These are phyloP conservation scores for Nicotiana otophora DNA, from an alignment of 257 asterid species.

Conservation along the genomic window DNA sequence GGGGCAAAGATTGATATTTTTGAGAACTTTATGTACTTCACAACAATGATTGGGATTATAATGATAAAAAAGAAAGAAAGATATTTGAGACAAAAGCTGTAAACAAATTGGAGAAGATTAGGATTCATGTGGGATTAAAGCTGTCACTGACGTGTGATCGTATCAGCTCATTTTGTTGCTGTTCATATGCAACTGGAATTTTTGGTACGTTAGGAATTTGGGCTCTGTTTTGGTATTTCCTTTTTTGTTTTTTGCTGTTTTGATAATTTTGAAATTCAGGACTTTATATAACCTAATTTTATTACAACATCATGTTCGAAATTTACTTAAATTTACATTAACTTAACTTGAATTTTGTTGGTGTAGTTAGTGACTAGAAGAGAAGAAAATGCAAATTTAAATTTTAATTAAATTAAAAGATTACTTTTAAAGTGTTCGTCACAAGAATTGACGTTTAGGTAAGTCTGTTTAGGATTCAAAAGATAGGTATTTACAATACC, in stretches of 20 bases:
- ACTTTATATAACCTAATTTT: background rate
- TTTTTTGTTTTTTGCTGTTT: background rate
- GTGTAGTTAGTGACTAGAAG: background rate
- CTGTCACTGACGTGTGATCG: slow-evolving; percentile 63
- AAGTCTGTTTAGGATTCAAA: no score
- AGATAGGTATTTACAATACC: no score
- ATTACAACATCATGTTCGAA: background rate
- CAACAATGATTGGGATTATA: background rate
- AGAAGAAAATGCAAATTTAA: no score
- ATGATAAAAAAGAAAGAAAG: background rate
- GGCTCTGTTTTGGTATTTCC: background rate
- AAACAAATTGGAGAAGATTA: background rate
- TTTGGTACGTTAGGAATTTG: background rate
- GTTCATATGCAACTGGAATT: slow-evolving; percentile 1
- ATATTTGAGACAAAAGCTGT: slow-evolving; percentile 8
- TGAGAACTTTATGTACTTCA: background rate
- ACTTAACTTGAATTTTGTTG: background rate
- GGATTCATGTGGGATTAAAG: slow-evolving; percentile 19
- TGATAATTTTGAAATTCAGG: background rate
- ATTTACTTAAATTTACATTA: background rate
- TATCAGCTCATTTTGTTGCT: slow-evolving; percentile 20
- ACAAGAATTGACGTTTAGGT: no score
- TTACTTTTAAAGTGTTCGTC: background rate
- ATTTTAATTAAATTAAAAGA: no score
- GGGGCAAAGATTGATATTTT: background rate